Conservation (phyloP, 2,329 filamentous ascomycete species). For the Ustilaginoidea virens region DNA sequence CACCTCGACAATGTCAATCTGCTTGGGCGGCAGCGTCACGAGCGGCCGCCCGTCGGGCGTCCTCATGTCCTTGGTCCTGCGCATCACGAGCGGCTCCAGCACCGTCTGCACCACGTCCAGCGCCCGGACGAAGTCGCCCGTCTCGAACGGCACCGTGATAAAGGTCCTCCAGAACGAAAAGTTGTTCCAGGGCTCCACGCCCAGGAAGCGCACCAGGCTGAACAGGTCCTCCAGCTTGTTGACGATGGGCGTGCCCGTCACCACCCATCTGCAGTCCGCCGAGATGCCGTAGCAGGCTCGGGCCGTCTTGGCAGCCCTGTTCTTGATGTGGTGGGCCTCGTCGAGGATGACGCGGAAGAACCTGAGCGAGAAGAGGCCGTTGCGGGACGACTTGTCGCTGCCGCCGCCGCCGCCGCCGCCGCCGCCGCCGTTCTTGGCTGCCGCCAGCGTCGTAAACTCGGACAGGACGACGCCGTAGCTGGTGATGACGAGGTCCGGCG, state of each 20-base stretch:
- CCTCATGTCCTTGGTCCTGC: constrained; percentile 96
- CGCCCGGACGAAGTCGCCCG: constrained; percentile 82
- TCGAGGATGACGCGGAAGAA: constrained; percentile 95
- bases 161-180: constrained; percentile 99
- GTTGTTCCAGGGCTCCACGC: constrained; percentile 95
- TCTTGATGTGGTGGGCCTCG: constrained; percentile 89
- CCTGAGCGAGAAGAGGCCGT: constrained; percentile 75
- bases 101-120: constrained; percentile 96
- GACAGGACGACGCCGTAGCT: constrained; percentile 88
- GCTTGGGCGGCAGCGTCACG: constrained; percentile 68
- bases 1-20: constrained; percentile 73
- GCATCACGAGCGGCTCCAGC: constrained; percentile 84
- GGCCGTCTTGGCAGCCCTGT: constrained; percentile 78
- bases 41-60: constrained; percentile 64
- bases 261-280: constrained; percentile 75
- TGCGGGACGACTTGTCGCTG: constrained; percentile 48
- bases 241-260: constrained; percentile 93
- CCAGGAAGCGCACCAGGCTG: constrained; percentile 78
- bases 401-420: no score
- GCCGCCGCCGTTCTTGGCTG: constrained; percentile 47
- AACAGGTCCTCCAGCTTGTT: constrained; percentile 92
- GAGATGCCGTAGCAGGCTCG: constrained; percentile 86
- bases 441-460: constrained; percentile 59
- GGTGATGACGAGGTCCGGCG: constrained; percentile 84
- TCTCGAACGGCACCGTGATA: constrained; percentile 93